Evolutionary conservation across 2,329 filamentous ascomycete species (phyloP), one percentile per base, ranked within the genome.

Genomic region (Fusarium acutatum): DNA sequence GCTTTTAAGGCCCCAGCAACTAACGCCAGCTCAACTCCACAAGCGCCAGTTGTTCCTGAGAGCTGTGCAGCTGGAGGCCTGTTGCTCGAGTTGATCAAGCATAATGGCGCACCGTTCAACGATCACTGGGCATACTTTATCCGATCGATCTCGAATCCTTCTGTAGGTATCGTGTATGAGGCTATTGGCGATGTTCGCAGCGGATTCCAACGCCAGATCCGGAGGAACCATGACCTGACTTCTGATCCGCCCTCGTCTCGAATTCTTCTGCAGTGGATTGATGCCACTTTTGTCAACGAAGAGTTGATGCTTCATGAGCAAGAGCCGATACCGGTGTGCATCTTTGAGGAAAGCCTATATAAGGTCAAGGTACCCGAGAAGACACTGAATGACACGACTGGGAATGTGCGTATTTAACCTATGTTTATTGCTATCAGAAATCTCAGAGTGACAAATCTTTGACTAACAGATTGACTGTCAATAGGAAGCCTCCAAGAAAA

Each of bases 51-150:
- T 1, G 26, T 64, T 5, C 2, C 40, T 28, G 3, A 47, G 1
- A 9, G 11, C 1, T 12, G 22, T 1, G 7, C 60, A 0, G 1
- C 4, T 0, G 44, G 44, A 3, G 3, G 41, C 1, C 24, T 67
- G 6, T 18, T 67, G 1, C 15, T 67, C 0, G 46, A 54, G 24
- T 17, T 67, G 0, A 50, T 35, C 6, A 53, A 26, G 7, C 50
- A 67, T 0, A 67, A 60, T 2, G 65, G 62, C 0, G 35, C 62
- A 0, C 64, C 52, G 0, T 67, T 67, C 6, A 67, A 67, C 1
- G 57, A 67, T 0, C 62, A 67, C 6, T 67, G 65, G 65, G 56
- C 54, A 0, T 67, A 67, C 13, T 67, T 67, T 11, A 10, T 67
- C 0, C 40, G 3, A 13, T 61, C 63, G 0, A 10, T 0, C 7